Evolutionary conservation across 305 asterid species (phyloP), one percentile per base, ranked within the genome.

Genomic region (Solanum hybrid): DNA sequence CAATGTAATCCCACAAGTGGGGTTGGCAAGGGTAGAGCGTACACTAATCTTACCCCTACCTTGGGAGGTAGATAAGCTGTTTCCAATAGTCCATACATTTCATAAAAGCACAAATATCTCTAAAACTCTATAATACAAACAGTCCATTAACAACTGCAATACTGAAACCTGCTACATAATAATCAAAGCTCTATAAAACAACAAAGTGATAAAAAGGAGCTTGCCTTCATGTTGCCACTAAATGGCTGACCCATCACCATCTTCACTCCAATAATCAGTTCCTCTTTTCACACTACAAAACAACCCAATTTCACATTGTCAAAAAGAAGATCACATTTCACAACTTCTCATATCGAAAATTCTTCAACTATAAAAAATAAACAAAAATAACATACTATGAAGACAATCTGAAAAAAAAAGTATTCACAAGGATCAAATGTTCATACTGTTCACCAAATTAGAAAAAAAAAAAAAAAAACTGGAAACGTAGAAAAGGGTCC

Each of bases 161-260:
- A 36, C 70, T 10, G 75, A 22, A 31, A 36, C 76, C 90, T 45
- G 10, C 85, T 72, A 89, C 34, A 73, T 70, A 89, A 32, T 34
- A 38, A 57, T 7, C n/a, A 88, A 88, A 29, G 8, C 39, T 34
- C 7, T n/a, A 61, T 80, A 32, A 0, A 72, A 86, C 15, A 33
- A 61, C 0, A 20, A 41, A 81, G 75, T 38, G 3, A 22, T 29
- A 61, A 72, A 34, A 72, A 76, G 11, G 26, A 27, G 24, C 89
- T 32, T 91, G 86, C 97, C 97, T 95, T 95, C 22, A 95, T 91
- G 89, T 94, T 95, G 12, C 97, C 97, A 83, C 61, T 92, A 92
- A 95, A 94, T 70, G 94, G 70, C 87, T 93, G 95, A 91, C 94
- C 92, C 84, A 94, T 92, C 87, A 37, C 70, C 95, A 93, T 93